Evolutionary conservation across 768 basidiomycete genomes (phyloP).

Genomic region (Mycena chlorophos): DNA sequence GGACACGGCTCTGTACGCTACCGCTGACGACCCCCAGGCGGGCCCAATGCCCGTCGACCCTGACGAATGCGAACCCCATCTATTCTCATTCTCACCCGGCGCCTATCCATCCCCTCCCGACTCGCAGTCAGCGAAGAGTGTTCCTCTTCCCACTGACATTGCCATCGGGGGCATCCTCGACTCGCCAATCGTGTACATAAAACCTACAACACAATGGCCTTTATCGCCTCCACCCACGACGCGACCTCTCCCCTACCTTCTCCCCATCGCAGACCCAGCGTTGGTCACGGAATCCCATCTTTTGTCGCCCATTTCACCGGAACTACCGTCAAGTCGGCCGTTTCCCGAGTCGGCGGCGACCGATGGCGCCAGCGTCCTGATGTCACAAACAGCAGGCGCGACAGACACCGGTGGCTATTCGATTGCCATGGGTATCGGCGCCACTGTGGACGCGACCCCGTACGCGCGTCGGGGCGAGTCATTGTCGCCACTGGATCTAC

Average conservation of each 20-base stretch:
- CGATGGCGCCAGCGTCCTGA: constrained; percentile 11
- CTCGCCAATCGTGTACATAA: constrained; percentile 15
- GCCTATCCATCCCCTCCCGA: constrained; percentile 20
- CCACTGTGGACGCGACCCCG: not conserved
- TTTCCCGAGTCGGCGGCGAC: constrained; percentile 2
- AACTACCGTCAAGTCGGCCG: constrained; percentile 11
- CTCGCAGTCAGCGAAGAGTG: constrained; percentile 13
- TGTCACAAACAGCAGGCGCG: constrained; percentile 12
- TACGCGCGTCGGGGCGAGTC: not conserved
- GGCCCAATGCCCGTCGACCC: constrained; percentile 3
- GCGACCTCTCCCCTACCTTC: constrained; percentile 13
- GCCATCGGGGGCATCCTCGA: constrained; percentile 19
- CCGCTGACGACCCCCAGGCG: constrained; percentile 1
- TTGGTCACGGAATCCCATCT: constrained; percentile 6
- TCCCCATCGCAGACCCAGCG: constrained; percentile 11
- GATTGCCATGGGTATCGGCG: not conserved
- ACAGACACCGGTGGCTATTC: not conserved
- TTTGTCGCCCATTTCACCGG: constrained; percentile 21
- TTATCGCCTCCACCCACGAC: constrained; percentile 19
- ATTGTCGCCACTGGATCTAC: constrained; percentile 12
- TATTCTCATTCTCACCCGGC: constrained; percentile 18
- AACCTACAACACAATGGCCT: constrained; percentile 1
- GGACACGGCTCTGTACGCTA: too few species aligned
- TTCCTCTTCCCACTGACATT: constrained; percentile 12
- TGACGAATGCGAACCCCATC: constrained; percentile 4